Evolutionary conservation across 1,284 basidiomycete species (phyloP).

Genomic region (Ustilago esculenta): DNA sequence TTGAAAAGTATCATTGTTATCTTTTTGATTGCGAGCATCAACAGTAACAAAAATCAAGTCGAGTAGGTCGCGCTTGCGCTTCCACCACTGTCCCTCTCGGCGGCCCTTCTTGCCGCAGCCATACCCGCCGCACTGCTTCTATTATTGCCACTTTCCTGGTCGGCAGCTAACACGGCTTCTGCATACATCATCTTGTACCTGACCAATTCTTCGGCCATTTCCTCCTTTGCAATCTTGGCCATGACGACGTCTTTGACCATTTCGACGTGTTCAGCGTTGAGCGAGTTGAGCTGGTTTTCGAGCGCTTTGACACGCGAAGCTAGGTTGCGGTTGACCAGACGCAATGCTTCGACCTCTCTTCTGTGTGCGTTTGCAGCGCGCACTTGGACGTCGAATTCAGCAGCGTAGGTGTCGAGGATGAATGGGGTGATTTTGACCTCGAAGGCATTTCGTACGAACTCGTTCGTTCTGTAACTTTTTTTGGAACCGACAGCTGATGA

Average conservation of each 20-base stretch:
- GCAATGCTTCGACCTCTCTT: conserved; percentile 60
- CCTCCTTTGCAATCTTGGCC: conserved; percentile 64
- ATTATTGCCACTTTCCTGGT: conserved; percentile 31
- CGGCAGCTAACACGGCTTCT: conserved; percentile 51
- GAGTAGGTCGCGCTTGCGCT: no score
- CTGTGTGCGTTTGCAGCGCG: conserved; percentile 59
- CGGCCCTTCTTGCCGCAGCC: background rate
- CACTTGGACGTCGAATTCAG: conserved; percentile 62
- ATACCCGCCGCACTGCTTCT: conserved; percentile 18
- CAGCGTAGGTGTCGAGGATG: conserved; percentile 57
- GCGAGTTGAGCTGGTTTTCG: conserved; percentile 56
- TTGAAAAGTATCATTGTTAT: no score
- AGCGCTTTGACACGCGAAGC: conserved; percentile 54
- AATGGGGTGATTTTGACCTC: conserved; percentile 59
- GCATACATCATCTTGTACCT: conserved; percentile 65
- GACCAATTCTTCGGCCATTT: conserved; percentile 64
- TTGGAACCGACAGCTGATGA: background rate
- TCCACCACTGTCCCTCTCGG: conserved; percentile 10
- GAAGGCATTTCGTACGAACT: conserved; percentile 63
- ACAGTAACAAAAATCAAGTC: no score
- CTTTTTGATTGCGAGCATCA: no score
- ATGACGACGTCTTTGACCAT: conserved; percentile 63
- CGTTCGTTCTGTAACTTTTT: conserved; percentile 32
- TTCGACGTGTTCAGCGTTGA: conserved; percentile 63
- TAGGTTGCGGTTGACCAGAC: conserved; percentile 64